Conservation (phyloP, 2,329 filamentous ascomycete species). For the Myotisia sp. region DNA sequence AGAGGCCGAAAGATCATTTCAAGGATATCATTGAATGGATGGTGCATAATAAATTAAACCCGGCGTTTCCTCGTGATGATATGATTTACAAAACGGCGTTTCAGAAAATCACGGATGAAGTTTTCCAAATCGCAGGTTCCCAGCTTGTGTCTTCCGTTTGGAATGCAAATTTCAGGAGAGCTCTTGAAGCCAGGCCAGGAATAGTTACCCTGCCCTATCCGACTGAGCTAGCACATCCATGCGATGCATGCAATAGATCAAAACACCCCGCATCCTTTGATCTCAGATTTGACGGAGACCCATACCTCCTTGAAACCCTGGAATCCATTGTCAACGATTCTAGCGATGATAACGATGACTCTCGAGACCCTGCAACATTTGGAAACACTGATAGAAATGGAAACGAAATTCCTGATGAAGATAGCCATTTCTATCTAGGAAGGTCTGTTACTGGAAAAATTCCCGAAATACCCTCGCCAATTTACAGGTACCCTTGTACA, state of each 20-base stretch:
- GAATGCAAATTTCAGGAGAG: constrained; percentile 50
- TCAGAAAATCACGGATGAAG: constrained; percentile 56
- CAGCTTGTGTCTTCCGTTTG: constrained; percentile 60
- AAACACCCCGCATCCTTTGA: constrained; percentile 53
- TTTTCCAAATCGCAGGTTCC: constrained; percentile 51
- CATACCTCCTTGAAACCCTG: constrained; percentile 52
- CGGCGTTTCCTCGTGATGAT: constrained; percentile 49
- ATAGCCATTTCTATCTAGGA: constrained; percentile 40
- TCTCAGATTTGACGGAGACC: constrained; percentile 48
- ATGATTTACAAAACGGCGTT: constrained; percentile 55
- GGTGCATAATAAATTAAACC: constrained; percentile 64
- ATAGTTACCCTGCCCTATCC: constrained; percentile 39
- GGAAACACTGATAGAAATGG: constrained; percentile 34
- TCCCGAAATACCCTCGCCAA: neutral
- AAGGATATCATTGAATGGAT: constrained; percentile 64
- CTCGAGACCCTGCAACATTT: constrained; percentile 23
- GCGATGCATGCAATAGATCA: constrained; percentile 57
- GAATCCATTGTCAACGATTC: constrained; percentile 42
- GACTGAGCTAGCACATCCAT: constrained; percentile 35
- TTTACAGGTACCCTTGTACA: neutral
- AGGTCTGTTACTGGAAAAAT: constrained; percentile 21
- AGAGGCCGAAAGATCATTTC: constrained; percentile 59
- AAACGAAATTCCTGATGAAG: constrained; percentile 30
- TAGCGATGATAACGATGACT: constrained; percentile 28
- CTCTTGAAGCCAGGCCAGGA: constrained; percentile 51